These are phyloP conservation scores for Gracilaria domingensis DNA, from an alignment of 23 red algal genomes.

Conservation along the genomic window DNA sequence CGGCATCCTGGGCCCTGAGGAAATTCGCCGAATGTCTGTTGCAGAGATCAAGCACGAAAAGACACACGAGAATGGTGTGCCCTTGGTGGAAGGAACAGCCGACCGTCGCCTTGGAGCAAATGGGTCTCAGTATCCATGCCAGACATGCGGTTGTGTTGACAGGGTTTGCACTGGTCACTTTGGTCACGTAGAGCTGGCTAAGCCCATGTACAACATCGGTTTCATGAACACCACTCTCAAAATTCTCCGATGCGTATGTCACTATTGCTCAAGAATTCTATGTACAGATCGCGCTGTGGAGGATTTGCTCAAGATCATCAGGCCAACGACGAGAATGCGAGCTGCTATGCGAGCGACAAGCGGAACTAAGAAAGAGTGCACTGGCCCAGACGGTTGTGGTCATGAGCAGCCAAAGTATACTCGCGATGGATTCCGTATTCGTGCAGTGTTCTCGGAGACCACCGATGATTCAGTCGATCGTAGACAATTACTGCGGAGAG, in stretches of 20 bases:
- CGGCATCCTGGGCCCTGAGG: conserved; percentile 89
- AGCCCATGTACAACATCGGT: conserved; percentile 93
- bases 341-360: conserved; percentile 13
- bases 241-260: conserved; percentile 90
- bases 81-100: conserved; percentile 82
- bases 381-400: conserved; percentile 79
- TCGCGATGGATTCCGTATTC: conserved; percentile 88
- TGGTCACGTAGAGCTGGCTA: conserved; percentile 95
- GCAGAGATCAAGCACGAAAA: conserved; percentile 93
- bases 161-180: conserved; percentile 95
- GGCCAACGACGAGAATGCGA: conserved; percentile 36
- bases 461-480: conserved; percentile 75
- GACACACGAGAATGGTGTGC: conserved; percentile 87
- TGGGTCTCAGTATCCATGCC: conserved; percentile 86
- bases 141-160: conserved; percentile 86
- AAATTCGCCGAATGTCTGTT: conserved; percentile 91
- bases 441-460: conserved; percentile 87
- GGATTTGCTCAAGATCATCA: conserved; percentile 30
- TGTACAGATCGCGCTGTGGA: conserved; percentile 37
- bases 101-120: conserved; percentile 96
- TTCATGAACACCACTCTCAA: conserved; percentile 89
- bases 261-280: conserved; percentile 93
- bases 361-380: conserved; percentile 48
- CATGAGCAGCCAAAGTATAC: conserved; percentile 86
- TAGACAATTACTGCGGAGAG: conserved; percentile 91